Evolutionary conservation across 257 asterid species (phyloP), one percentile per base, ranked within the genome.

Genomic region (Mentha longifolia): DNA sequence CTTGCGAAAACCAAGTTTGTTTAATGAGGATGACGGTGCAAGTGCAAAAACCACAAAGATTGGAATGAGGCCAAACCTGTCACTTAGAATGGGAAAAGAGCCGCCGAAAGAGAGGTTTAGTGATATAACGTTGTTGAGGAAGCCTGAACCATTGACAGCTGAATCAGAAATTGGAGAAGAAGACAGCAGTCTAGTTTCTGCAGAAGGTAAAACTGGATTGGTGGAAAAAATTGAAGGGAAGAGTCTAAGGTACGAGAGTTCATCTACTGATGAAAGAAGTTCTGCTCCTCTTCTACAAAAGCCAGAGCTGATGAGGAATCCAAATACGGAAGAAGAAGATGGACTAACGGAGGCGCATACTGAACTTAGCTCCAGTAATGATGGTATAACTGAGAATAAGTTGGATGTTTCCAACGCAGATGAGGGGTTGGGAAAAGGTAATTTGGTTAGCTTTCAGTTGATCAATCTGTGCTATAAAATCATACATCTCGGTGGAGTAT

Each of bases 81-180:
- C 95, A 5, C 68, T 89, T 74, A 79, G 79, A 73, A 86, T 86
- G 92, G 83, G 90, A 54, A 89, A 84, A 62, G 91, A 84, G 74
- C 80, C 49, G 42, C 87, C 74, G 74, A 76, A 77, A 78, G 89
- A 80, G 73, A 88, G 89, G 80, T 86, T 85, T 80, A 88, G 87
- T 67, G 97, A 89, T 79, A 79, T 88, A 9, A 82, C 97, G 33
- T 75, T 91, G 81, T 80, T 93, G 77, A 86, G 85, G 84, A 91
- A 82, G 79, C 98, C 97, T 19, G 90, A 86, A 61, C 89, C 74
- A 20, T 49, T 79, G 73, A 73, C 67, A 39, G 19, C 54, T 47
- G 52, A 17, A 42, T 43, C 90, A 6, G 78, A 71, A 47, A 25
- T 11, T 17, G 80, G 35, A 43, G 81, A 71, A 61, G 81, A 76